These are phyloP conservation scores for Colletotrichum coccodes DNA, from an alignment of 2,329 filamentous ascomycete species.

Conservation along the genomic window DNA sequence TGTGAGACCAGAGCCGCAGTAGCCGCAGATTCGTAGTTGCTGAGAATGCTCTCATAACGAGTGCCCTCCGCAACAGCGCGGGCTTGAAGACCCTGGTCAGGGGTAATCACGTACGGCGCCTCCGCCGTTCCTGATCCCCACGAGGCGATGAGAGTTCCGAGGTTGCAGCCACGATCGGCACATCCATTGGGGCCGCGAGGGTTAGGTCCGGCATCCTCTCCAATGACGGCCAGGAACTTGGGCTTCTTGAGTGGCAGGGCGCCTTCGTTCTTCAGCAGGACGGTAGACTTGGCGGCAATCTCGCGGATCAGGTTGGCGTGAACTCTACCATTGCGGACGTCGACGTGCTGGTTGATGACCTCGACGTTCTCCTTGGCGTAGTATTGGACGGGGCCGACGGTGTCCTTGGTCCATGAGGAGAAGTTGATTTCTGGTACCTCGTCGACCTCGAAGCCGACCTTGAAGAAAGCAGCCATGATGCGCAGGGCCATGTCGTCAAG, in stretches of 20 bases:
- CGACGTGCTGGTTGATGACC: slow-evolving; percentile 82
- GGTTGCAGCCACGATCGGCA: slow-evolving; percentile 69
- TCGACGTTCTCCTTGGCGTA: slow-evolving; percentile 70
- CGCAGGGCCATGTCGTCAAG: slow-evolving; percentile 93
- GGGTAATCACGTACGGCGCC: slow-evolving; percentile 81
- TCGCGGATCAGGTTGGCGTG: slow-evolving; percentile 80
- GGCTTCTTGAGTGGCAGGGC: slow-evolving; percentile 83
- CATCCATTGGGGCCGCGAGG: slow-evolving; percentile 83
- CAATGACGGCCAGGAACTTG: slow-evolving; percentile 80
- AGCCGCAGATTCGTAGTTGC: slow-evolving; percentile 71
- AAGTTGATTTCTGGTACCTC: slow-evolving; percentile 76
- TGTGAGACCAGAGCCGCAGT: slow-evolving; percentile 70
- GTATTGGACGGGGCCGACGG: slow-evolving; percentile 75
- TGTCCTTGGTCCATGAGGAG: slow-evolving; percentile 85
- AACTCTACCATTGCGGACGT: slow-evolving; percentile 74
- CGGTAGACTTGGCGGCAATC: slow-evolving; percentile 81
- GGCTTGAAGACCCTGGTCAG: slow-evolving; percentile 74
- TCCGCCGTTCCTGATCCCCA: slow-evolving; percentile 83
- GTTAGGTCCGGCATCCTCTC: slow-evolving; percentile 84
- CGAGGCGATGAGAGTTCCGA: slow-evolving; percentile 75
- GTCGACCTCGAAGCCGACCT: slow-evolving; percentile 66
- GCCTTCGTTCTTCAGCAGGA: slow-evolving; percentile 88
- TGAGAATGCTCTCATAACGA: slow-evolving; percentile 73
- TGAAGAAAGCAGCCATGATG: slow-evolving; percentile 78
- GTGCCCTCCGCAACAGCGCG: slow-evolving; percentile 69